phyloP scores from a whole-genome alignment of 331 rosid genomes.

The Rosa hybrid region DNA sequence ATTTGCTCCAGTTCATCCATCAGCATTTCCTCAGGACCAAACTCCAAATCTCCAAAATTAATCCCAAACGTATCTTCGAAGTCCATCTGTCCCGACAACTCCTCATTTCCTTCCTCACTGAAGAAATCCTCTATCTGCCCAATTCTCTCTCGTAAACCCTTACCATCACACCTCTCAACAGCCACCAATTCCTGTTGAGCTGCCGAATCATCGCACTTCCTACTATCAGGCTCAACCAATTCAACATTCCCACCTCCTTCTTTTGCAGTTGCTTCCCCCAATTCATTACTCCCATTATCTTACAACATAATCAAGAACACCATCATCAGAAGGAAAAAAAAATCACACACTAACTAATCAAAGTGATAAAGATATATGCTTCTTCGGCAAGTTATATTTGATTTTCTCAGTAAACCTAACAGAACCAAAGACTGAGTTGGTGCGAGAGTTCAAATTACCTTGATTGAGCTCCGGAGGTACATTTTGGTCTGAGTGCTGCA shows the following conservation, averaged over 20 bases:
- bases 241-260: conserved; percentile 15
- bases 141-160: conserved; percentile 31
- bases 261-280: background rate
- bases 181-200: conserved; percentile 21
- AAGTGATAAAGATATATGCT: background rate
- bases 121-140: conserved; percentile 39
- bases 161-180: conserved; percentile 32
- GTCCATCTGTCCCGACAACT: conserved; percentile 6
- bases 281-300: conserved; percentile 21
- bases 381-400: background rate
- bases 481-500: conserved; percentile 4
- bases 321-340: background rate
- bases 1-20: conserved; percentile 46
- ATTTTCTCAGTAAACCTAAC: background rate
- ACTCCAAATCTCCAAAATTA: conserved; percentile 25
- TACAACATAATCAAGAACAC: background rate
- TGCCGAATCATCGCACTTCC: conserved; percentile 24
- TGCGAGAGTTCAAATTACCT: conserved; percentile 11
- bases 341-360: background rate
- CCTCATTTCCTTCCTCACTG: conserved; percentile 40
- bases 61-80: conserved; percentile 13
- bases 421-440: background rate
- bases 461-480: conserved; percentile 6
- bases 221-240: conserved; percentile 21
- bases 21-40: conserved; percentile 33